Evolutionary conservation across 116 monocot species (phyloP).

Genomic region (Papilionanthe hybrid): DNA sequence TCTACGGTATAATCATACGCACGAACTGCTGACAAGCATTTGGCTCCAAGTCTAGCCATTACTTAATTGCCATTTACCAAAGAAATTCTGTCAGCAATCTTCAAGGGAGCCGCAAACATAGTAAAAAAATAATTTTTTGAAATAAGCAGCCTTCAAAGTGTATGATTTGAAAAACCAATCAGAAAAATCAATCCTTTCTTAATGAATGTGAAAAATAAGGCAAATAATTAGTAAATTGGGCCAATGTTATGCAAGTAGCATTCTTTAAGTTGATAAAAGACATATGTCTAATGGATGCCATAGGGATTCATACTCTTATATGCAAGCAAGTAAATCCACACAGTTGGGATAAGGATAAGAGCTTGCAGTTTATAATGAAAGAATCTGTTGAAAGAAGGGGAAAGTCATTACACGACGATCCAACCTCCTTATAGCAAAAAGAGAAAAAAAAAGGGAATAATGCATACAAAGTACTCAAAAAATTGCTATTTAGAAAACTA

Average conservation of each 20-base stretch:
- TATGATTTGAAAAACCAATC: not conserved
- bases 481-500: too few species aligned
- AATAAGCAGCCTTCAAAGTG: not conserved
- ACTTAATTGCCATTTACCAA: slow-evolving; percentile 32
- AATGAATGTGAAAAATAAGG: not conserved
- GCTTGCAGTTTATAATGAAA: not conserved
- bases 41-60: slow-evolving; percentile 73
- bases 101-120: not conserved
- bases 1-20: slow-evolving; percentile 76
- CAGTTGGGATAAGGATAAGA: not conserved
- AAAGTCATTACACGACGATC: not conserved
- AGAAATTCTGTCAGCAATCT: slow-evolving; percentile 14
- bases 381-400: not conserved
- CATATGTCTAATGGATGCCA: not conserved
- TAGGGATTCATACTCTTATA: not conserved
- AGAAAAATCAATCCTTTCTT: not conserved
- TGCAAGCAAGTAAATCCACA: not conserved
- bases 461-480: too few species aligned
- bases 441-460: too few species aligned
- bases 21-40: slow-evolving; percentile 77
- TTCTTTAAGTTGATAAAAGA: not conserved
- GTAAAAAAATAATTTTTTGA: not conserved
- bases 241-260: not conserved
- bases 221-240: not conserved
- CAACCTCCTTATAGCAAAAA: not conserved